Percentiles rank a stretch among this genome's conserved stretches.
These are phyloP conservation scores for Danielia oregonensis DNA, from an alignment of 805 yeast genomes.

Conservation along the genomic window DNA sequence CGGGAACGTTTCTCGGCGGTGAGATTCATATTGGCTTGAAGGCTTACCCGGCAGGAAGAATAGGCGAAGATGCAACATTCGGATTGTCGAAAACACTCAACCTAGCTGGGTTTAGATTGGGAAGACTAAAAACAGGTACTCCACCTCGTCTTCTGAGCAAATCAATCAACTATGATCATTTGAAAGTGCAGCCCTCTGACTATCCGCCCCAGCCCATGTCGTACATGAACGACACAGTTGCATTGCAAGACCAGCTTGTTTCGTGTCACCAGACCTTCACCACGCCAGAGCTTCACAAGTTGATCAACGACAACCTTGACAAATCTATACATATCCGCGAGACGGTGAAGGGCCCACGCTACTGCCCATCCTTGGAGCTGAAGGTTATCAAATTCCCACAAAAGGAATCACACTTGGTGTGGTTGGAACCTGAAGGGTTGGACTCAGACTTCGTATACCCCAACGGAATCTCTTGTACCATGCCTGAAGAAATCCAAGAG, in stretches of 20 bases:
- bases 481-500: conserved; percentile 91
- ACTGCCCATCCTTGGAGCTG: conserved; percentile 95
- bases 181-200: conserved; percentile 77
- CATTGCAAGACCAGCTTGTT: conserved; percentile 54
- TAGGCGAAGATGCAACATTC: conserved; percentile 88
- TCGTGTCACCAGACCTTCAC: conserved; percentile 78
- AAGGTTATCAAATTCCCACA: conserved; percentile 79
- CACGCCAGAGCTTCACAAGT: conserved; percentile 66
- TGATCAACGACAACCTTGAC: conserved; percentile 67
- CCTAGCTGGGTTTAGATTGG: conserved; percentile 76
- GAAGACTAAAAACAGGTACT: conserved; percentile 94
- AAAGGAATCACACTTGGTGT: conserved; percentile 72
- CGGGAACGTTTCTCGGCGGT: conserved; percentile 93
- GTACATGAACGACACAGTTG: conserved; percentile 66
- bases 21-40: conserved; percentile 89
- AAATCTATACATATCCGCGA: conserved; percentile 88
- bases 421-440: conserved; percentile 97
- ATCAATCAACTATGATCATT: conserved; percentile 63
- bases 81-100: conserved; percentile 79
- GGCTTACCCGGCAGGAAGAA: conserved; percentile 84
- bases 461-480: conserved; percentile 91
- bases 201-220: conserved; percentile 88
- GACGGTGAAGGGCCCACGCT: conserved; percentile 93
- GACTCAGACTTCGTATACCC: conserved; percentile 89
- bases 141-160: conserved; percentile 82